Evolutionary conservation across 2,329 filamentous ascomycete species (phyloP).

Genomic region (Aspergillus chevalieri): DNA sequence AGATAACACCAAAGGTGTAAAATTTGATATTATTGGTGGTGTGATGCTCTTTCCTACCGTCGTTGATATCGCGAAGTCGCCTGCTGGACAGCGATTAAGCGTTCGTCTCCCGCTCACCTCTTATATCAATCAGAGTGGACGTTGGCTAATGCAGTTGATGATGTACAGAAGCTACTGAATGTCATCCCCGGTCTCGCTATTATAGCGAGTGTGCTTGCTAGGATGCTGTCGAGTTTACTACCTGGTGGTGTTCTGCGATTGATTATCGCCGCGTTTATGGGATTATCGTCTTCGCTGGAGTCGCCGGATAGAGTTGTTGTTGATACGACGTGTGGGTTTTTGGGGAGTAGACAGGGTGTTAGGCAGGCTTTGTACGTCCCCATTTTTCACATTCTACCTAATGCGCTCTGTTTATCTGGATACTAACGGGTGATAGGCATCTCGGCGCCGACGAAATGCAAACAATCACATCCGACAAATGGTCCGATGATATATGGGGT

Average conservation of each 20-base stretch:
- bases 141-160: neutral
- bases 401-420: neutral
- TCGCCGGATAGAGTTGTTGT: constrained; percentile 37
- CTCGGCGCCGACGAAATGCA: constrained; percentile 55
- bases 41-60: constrained; percentile 70
- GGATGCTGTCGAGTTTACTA: constrained; percentile 38
- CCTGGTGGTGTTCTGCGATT: constrained; percentile 35
- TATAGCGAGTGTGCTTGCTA: constrained; percentile 33
- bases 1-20: neutral
- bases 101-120: constrained; percentile 15
- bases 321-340: constrained; percentile 45
- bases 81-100: constrained; percentile 51
- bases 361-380: constrained; percentile 47
- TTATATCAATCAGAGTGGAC: neutral
- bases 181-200: constrained; percentile 34
- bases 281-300: constrained; percentile 4
- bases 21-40: constrained; percentile 43
- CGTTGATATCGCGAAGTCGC: constrained; percentile 61
- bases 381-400: too few relatives aligned
- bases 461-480: constrained; percentile 51
- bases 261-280: constrained; percentile 39
- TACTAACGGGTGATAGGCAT: constrained; percentile 28
- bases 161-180: constrained; percentile 22
- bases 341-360: constrained; percentile 46
- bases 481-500: constrained; percentile 57